Evolutionary conservation across 2,329 filamentous ascomycete species (phyloP), one percentile per base, ranked within the genome.

Genomic region (Aspergillus jensenii): DNA sequence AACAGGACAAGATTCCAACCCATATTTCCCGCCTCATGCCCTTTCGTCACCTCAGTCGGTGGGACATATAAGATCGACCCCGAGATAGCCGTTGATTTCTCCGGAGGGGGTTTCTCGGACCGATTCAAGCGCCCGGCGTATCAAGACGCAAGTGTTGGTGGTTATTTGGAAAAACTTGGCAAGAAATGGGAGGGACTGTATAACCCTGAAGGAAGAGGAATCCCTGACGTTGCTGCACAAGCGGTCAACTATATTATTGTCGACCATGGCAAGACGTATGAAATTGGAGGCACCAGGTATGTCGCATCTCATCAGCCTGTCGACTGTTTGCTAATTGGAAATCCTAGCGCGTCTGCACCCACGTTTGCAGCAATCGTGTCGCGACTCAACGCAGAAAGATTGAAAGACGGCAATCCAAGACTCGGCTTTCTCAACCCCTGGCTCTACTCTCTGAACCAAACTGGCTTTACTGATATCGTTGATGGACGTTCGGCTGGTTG

Each of bases 371-470:
- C 81, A 14, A 80, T 91, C 61, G 75, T 91, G 49, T 80, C 83
- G 1, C 79, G 89, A 39, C 71, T 91, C 51, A 90, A 90, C 67
- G 84, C 87, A 59, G 81, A 83, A 21, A 78, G 86, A 33, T 72
- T 89, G 48, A 75, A 80, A 15, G 74, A 76, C n/a, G 83, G 83
- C 1, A 80, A 81, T 67, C 69, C 80, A 6, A 67, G 76, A 0
- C 72, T 88, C 65, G 85, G 85, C 1, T 87, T 86, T 65, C 70
- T 88, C 25, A 87, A 87, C 68, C 84, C 85, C 1, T 85, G 82
- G 81, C 72, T 88, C 15, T 87, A 87, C 65, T 72, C 70, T 23
- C 60, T 75, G 39, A 78, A 76, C 19, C 71, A 72, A 59, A 63
- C 70, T 19, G 80, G 78, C 3, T 70, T 83, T 48, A 82, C 74